Percentiles rank a stretch among this genome's conserved stretches.
phyloP scores from a whole-genome alignment of 768 basidiomycete species.

The Fistulinella prunicolor region DNA sequence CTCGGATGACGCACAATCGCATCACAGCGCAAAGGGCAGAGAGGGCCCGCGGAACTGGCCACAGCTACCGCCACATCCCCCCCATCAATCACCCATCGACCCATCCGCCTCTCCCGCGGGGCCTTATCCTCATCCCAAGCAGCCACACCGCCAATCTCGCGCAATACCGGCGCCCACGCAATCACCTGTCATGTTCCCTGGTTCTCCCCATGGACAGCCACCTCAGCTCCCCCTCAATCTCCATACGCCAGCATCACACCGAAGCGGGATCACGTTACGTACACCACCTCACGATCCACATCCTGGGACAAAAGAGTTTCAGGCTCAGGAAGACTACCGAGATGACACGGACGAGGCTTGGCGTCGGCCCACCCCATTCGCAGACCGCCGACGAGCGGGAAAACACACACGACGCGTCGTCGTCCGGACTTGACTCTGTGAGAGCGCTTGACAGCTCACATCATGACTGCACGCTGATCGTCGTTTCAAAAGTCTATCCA shows the following conservation, averaged over 20 bases:
- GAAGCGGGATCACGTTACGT: slow-evolving; percentile 33
- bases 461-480: neutral
- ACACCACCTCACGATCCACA: slow-evolving; percentile 48
- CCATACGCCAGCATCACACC: slow-evolving; percentile 28
- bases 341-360: slow-evolving; percentile 68
- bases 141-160: slow-evolving; percentile 30
- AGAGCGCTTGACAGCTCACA: neutral
- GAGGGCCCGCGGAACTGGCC: slow-evolving; percentile 29
- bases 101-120: slow-evolving; percentile 26
- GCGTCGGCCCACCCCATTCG: slow-evolving; percentile 69
- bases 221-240: slow-evolving; percentile 35
- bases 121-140: slow-evolving; percentile 34
- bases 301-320: slow-evolving; percentile 32
- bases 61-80: slow-evolving; percentile 29
- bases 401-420: slow-evolving; percentile 78
- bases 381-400: slow-evolving; percentile 72
- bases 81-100: slow-evolving; percentile 29
- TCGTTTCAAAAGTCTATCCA: slow-evolving; percentile 2
- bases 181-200: slow-evolving; percentile 28
- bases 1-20: slow-evolving; percentile 12
- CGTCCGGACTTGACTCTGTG: slow-evolving; percentile 37
- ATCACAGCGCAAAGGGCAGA: slow-evolving; percentile 29
- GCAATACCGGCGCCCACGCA: slow-evolving; percentile 23
- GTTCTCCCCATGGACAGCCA: slow-evolving; percentile 32
- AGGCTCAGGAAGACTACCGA: slow-evolving; percentile 45